Percentiles rank a stretch among this genome's conserved stretches.
Conservation (phyloP, 805 yeast species). For the Candida bentonensis region DNA sequence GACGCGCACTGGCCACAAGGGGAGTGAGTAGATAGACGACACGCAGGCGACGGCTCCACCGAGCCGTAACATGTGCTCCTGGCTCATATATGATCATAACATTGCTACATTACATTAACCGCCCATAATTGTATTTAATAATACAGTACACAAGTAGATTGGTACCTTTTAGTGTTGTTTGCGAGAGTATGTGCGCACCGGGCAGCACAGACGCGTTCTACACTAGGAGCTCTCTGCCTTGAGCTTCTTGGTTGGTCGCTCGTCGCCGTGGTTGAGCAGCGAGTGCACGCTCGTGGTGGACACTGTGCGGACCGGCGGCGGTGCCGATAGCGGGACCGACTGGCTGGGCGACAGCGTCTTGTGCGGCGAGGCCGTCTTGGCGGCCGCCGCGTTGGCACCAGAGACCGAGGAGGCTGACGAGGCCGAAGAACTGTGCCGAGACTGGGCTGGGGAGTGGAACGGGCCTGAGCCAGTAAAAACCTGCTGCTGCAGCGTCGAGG, state of each 20-base stretch:
- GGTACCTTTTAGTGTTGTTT: too few species aligned
- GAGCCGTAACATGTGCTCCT: too few species aligned
- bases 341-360: constrained; percentile 2
- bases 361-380: neutral
- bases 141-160: too few species aligned
- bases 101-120: too few species aligned
- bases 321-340: neutral
- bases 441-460: neutral
- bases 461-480: too few species aligned
- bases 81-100: too few species aligned
- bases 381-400: neutral
- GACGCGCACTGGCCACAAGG: too few species aligned
- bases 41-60: too few species aligned
- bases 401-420: neutral
- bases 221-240: neutral
- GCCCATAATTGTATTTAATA: too few species aligned
- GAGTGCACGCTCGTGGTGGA: constrained; percentile 9
- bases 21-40: too few species aligned
- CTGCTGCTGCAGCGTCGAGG: neutral
- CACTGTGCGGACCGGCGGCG: constrained; percentile 2
- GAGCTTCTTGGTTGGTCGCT: neutral
- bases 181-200: too few species aligned
- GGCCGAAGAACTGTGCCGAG: neutral
- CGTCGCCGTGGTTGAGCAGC: constrained; percentile 9
- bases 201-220: too few species aligned